phyloP scores from a whole-genome alignment of 371 early-diverging fungal genomes.

The Dichotomocladium elegans region DNA sequence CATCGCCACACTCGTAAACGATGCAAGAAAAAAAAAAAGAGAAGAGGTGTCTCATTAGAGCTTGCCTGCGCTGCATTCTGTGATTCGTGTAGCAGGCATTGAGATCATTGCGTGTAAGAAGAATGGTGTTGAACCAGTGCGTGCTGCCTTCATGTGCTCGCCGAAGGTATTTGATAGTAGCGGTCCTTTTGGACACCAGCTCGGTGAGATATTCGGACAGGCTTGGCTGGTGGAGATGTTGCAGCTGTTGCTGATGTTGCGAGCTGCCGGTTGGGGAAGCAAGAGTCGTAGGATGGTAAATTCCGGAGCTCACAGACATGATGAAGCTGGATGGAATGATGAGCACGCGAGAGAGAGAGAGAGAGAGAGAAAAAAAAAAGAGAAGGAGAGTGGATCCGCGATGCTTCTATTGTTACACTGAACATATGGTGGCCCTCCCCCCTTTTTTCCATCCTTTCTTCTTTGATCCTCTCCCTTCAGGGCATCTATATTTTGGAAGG shows the following conservation, averaged over 20 bases:
- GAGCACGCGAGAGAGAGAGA: too few species aligned
- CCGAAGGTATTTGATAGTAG: slow-evolving; percentile 62
- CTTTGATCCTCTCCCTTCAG: too few species aligned
- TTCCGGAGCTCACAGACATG: slow-evolving; percentile 6
- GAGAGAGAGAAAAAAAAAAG: neutral
- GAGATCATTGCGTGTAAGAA: slow-evolving; percentile 51
- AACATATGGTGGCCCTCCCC: too few species aligned
- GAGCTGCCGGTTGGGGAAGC: neutral
- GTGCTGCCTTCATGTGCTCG: slow-evolving; percentile 53
- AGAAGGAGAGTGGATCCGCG: too few species aligned
- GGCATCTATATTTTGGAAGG: too few species aligned
- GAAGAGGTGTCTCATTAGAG: neutral
- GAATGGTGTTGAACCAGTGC: slow-evolving; percentile 60
- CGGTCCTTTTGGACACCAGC: slow-evolving; percentile 62
- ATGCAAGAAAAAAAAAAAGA: neutral
- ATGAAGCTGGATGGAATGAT: neutral
- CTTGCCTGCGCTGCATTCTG: slow-evolving; percentile 41
- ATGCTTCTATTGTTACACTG: too few species aligned
- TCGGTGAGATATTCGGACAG: slow-evolving; percentile 51
- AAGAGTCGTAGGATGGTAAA: neutral
- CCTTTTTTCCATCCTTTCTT: too few species aligned
- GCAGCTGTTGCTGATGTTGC: slow-evolving; percentile 3
- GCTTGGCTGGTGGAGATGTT: slow-evolving; percentile 21
- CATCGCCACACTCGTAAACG: too few species aligned
- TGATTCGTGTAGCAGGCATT: slow-evolving; percentile 28